Evolutionary conservation across 1,139 yeast species (phyloP).

Genomic region (Geotrichum klebahnii): DNA sequence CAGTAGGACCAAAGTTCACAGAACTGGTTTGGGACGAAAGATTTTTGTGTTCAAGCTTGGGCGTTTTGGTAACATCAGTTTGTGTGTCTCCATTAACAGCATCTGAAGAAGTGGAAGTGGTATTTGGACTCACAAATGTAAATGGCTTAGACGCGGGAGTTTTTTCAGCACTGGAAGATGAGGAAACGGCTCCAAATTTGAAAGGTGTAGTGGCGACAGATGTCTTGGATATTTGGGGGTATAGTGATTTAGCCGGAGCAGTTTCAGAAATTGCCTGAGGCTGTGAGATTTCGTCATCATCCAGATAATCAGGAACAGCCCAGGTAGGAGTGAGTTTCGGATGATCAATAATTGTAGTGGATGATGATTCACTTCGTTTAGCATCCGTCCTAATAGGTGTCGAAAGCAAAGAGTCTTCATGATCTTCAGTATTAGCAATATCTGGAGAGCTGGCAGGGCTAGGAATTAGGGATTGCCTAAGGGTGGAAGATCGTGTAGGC

Average conservation of each 20-base stretch:
- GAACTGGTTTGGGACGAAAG: background rate
- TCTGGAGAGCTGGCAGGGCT: conserved; percentile 24
- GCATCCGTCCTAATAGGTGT: background rate
- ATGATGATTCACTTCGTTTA: conserved; percentile 5
- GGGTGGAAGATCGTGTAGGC: conserved; percentile 31
- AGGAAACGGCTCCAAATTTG: conserved; percentile 1
- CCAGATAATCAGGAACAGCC: conserved; percentile 17
- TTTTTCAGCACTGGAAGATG: conserved; percentile 4
- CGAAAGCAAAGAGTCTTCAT: background rate
- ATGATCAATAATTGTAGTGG: conserved; percentile 14
- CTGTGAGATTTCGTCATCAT: conserved; percentile 19
- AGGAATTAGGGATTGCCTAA: conserved; percentile 29
- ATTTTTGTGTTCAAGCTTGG: conserved; percentile 4
- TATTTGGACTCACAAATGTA: conserved; percentile 3
- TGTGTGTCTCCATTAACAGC: background rate
- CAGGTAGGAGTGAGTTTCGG: conserved; percentile 17
- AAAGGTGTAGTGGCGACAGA: conserved; percentile 4
- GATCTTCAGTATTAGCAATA: background rate
- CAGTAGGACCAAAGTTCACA: background rate
- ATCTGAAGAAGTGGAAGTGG: background rate
- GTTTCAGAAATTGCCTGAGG: background rate
- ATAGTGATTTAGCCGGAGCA: conserved; percentile 25
- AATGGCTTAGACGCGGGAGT: conserved; percentile 7
- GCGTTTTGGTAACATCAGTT: conserved; percentile 1
- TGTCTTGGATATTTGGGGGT: conserved; percentile 4